phyloP scores from a whole-genome alignment of 2,329 filamentous ascomycete genomes.

The Colletotrichum tanaceti region DNA sequence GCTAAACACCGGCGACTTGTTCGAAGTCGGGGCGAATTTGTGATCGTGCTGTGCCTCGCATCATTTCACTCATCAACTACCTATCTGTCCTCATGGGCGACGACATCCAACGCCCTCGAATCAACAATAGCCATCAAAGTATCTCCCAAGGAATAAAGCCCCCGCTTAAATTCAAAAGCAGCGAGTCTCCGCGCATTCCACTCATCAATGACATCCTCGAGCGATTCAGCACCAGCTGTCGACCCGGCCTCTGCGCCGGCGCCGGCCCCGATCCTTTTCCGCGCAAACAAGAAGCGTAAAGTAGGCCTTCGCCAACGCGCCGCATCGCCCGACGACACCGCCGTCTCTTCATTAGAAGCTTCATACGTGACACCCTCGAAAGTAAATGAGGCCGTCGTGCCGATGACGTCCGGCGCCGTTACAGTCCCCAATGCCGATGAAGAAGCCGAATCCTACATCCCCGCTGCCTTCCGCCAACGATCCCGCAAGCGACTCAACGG shows the following conservation, averaged over 20 bases:
- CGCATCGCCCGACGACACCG: conserved; percentile 44
- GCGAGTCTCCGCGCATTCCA: background rate
- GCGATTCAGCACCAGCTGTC: conserved; percentile 41
- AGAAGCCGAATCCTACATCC: conserved; percentile 16
- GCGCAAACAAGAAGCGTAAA: conserved; percentile 70
- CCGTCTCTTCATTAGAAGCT: conserved; percentile 9
- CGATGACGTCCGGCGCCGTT: conserved; percentile 27
- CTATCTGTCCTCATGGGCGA: conserved; percentile 2
- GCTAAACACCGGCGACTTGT: conserved; percentile 5
- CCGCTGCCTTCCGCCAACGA: conserved; percentile 55
- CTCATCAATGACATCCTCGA: conserved; percentile 43
- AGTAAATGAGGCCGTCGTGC: conserved; percentile 18
- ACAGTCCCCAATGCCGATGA: conserved; percentile 31
- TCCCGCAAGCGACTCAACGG: conserved; percentile 64
- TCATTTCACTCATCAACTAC: background rate
- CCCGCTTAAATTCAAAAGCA: too few relatives aligned
- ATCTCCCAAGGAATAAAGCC: too few relatives aligned
- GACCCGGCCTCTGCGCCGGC: conserved; percentile 15
- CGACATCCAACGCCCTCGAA: background rate
- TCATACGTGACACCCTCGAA: background rate
- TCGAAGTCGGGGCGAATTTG: conserved; percentile 1
- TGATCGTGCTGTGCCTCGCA: background rate
- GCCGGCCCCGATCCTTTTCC: conserved; percentile 61
- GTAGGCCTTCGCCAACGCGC: conserved; percentile 63
- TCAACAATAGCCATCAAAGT: background rate